phyloP scores from a whole-genome alignment of 2,329 filamentous ascomycete species.

The Trichophyton verrucosum region DNA sequence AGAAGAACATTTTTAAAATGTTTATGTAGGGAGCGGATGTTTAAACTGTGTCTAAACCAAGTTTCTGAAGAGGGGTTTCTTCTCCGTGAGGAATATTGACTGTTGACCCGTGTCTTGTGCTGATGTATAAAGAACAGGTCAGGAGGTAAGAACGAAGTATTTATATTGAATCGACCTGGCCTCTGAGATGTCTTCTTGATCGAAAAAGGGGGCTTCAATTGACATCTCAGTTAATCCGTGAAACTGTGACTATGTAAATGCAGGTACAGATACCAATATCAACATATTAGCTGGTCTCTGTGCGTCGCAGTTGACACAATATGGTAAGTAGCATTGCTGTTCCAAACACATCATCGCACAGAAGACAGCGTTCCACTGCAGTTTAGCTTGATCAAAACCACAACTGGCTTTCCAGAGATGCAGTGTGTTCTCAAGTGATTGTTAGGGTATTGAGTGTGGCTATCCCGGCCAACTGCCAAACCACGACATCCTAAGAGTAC shows the following conservation, averaged over 20 bases:
- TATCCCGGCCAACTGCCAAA: not conserved
- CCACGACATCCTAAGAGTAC: not conserved
- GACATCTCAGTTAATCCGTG: not conserved
- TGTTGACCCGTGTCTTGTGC: not conserved
- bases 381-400: not conserved
- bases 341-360: not conserved
- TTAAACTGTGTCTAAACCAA: not conserved
- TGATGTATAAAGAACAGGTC: not conserved
- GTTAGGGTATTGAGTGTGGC: not conserved
- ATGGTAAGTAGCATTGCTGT: not conserved
- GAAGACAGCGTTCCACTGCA: not conserved
- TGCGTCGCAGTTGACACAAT: not conserved
- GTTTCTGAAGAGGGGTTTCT: not conserved
- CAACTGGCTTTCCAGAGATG: not conserved
- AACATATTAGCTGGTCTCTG: not conserved
- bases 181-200: not conserved
- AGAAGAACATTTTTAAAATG: slow-evolving; percentile 1
- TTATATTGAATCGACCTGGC: not conserved
- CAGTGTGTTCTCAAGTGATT: not conserved
- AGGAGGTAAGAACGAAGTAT: not conserved
- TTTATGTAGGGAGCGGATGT: not conserved
- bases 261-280: not conserved
- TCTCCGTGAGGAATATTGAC: not conserved
- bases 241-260: not conserved
- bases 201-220: not conserved